Evolutionary conservation across 83 land plant genomes (phyloP), one percentile per base, ranked within the genome.

Genomic region (Thuja plicata): DNA sequence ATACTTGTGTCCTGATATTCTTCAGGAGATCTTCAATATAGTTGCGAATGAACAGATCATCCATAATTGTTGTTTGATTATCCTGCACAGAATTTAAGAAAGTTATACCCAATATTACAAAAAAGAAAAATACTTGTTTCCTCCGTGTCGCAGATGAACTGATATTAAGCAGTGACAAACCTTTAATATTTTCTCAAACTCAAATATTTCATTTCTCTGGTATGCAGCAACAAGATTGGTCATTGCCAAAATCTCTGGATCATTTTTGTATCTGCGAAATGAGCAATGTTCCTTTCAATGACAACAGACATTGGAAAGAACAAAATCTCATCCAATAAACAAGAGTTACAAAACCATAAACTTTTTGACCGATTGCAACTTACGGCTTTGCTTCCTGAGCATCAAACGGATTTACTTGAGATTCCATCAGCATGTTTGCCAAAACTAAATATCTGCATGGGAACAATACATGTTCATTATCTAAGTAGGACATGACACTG

Each of bases 351-450:
- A 57, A 89, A 41, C 41, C 30, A 87, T 62, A 71, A 88, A 48
- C 43, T 52, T 84, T 17, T 87, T 21, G 32, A 52, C 79, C 46
- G 34, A 37, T 34, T 19, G 35, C 62, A 66, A 90, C 98, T 92
- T 94, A 98, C 99, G 99, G 99, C 90, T 98, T 98, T 52, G 99
- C 99, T 88, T 98, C 99, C 85, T 97, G 99, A 2, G 97, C 99
- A 91, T 98, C 99, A 92, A 98, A 98, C 34, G 99, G 99, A 90
- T 98, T 98, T 62, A 98, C 99, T 92, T 97, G 94, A 80, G 99
- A 98, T 89, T 97, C 96, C 99, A 98, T 98, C 91, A 98, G 92
- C 99, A 98, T 98, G 87, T 98, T 97, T 9, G 99, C 99, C 35
- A 98, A 96, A 86, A 98, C 99, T 92, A 98, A 89, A 79, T 98